phyloP scores from a whole-genome alignment of 2,329 filamentous ascomycete species.

The Cladosporium sp. region DNA sequence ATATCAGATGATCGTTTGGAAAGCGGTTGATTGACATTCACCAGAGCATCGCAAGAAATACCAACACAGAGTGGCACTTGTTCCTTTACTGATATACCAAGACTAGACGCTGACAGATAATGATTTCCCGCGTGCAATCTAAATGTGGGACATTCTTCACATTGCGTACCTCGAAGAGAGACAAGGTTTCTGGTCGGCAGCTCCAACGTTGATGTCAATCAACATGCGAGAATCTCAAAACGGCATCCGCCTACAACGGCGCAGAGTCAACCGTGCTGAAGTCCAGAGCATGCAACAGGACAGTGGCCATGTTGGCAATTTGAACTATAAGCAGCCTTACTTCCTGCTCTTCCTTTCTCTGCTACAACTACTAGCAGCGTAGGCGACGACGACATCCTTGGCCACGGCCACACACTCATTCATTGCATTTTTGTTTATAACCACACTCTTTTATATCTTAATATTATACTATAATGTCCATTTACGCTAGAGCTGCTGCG shows the following conservation, averaged over 20 bases:
- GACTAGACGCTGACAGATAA: too few relatives aligned
- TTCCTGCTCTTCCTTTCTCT: not conserved
- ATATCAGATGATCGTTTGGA: too few relatives aligned
- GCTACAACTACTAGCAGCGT: not conserved
- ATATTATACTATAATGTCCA: constrained; percentile 8
- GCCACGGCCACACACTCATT: constrained; percentile 12
- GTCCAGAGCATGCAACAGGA: not conserved
- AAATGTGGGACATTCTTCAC: constrained; percentile 1
- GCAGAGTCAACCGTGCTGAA: constrained; percentile 2
- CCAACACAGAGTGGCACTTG: too few relatives aligned
- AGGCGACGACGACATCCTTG: constrained; percentile 7
- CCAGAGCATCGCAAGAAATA: too few relatives aligned
- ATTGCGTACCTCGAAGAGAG: not conserved
- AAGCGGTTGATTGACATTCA: too few relatives aligned
- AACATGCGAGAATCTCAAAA: not conserved
- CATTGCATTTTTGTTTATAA: constrained; percentile 2
- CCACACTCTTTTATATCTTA: constrained; percentile 7
- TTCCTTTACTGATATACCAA: too few relatives aligned
- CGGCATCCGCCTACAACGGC: constrained; percentile 10
- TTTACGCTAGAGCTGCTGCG: constrained; percentile 11
- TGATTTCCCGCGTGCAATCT: not conserved
- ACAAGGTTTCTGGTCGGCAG: constrained; percentile 1
- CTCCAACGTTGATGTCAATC: not conserved
- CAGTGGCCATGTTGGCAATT: not conserved
- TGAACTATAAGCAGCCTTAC: constrained; percentile 2